These are phyloP conservation scores for Bryoglossum gracile DNA, from an alignment of 495 filamentous ascomycete species.

Conservation along the genomic window DNA sequence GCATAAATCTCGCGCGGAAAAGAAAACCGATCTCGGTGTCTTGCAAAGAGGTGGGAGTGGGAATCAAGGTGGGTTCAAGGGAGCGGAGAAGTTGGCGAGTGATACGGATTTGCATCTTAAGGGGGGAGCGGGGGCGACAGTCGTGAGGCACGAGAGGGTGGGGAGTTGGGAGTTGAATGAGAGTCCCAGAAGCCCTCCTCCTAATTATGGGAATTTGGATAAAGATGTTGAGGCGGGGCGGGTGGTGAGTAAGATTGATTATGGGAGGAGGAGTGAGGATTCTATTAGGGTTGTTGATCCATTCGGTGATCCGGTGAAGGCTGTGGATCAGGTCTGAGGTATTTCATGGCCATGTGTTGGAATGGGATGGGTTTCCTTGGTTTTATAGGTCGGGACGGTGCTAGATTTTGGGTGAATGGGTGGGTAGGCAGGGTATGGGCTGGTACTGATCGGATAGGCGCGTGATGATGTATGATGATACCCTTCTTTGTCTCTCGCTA, in stretches of 20 bases:
- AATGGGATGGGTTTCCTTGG: neutral
- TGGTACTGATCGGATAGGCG: neutral
- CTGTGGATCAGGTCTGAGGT: conserved; percentile 17
- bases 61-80: conserved; percentile 41
- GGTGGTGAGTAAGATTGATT: conserved; percentile 8
- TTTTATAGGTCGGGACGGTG: too few species aligned
- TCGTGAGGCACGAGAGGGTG: conserved; percentile 36
- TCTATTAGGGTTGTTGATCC: conserved; percentile 12
- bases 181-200: neutral
- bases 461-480: conserved; percentile 16
- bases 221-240: conserved; percentile 19
- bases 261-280: conserved; percentile 19
- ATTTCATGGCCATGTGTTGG: neutral
- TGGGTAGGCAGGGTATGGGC: neutral
- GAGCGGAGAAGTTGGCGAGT: conserved; percentile 40
- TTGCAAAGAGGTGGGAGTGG: conserved; percentile 11
- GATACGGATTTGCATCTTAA: conserved; percentile 39
- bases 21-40: conserved; percentile 12
- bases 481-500: conserved; percentile 24
- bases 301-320: conserved; percentile 21
- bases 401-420: neutral
- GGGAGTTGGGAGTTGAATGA: conserved; percentile 49
- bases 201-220: conserved; percentile 7
- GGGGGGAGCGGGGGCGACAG: conserved; percentile 23
- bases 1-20: neutral